Conservation (phyloP, 192 early-diverging fungal species). For the Dissophora globulifera region DNA sequence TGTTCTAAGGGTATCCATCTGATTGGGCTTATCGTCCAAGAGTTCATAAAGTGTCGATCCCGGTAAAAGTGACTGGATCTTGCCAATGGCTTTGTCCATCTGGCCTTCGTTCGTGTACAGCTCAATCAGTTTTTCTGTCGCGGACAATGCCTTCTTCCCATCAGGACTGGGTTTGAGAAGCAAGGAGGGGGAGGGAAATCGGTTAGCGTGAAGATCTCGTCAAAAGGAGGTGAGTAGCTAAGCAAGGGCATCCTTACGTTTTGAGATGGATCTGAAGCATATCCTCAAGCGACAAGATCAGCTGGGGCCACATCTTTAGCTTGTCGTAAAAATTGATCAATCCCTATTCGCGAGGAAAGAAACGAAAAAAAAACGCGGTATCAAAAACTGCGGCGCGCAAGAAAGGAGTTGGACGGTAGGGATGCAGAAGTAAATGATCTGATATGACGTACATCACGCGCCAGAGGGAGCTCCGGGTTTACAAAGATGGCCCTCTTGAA, state of each 20-base stretch:
- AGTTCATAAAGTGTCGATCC: conserved; percentile 57
- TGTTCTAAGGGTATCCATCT: conserved; percentile 42
- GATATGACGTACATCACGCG: conserved; percentile 67
- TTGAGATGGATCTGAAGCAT: conserved; percentile 44
- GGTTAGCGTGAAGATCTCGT: neutral
- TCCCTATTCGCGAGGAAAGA: conserved; percentile 55
- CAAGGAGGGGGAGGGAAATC: neutral
- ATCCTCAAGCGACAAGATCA: conserved; percentile 46
- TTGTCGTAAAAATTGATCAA: conserved; percentile 73
- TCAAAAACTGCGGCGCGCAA: conserved; percentile 6
- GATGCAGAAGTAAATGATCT: neutral
- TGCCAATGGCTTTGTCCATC: conserved; percentile 40
- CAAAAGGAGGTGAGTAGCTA: neutral
- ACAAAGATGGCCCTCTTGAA: conserved; percentile 70
- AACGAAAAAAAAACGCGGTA: neutral
- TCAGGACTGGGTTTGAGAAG: conserved; percentile 47
- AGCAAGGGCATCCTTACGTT: conserved; percentile 14
- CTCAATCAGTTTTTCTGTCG: conserved; percentile 63
- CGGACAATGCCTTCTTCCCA: conserved; percentile 57
- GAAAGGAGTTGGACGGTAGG: too few relatives aligned
- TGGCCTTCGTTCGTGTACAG: conserved; percentile 57
- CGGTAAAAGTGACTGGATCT: conserved; percentile 56
- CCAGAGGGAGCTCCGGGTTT: conserved; percentile 65
- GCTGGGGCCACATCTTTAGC: conserved; percentile 48
- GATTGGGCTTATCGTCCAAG: conserved; percentile 47